Evolutionary conservation across 495 filamentous ascomycete species (phyloP).

Genomic region (Tuber melanosporum): DNA sequence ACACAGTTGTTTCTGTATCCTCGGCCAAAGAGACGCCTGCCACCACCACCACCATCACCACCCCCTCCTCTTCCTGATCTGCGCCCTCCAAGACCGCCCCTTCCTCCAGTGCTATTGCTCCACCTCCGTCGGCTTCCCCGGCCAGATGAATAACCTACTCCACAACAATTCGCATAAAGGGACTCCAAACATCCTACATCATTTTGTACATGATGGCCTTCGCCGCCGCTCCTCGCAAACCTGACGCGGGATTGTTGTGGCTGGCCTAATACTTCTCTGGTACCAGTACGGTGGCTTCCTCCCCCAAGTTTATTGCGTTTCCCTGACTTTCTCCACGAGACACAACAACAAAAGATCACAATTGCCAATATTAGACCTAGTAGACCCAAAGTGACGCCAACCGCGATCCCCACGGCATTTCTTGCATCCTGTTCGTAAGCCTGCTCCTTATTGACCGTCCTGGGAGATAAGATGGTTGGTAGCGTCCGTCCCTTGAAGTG

Average conservation of each 20-base stretch:
- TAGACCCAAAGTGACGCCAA: constrained; percentile 21
- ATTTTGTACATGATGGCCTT: background rate
- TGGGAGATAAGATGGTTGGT: background rate
- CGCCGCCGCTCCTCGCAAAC: background rate
- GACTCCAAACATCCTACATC: constrained; percentile 4
- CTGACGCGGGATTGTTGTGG: background rate
- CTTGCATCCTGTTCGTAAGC: constrained; percentile 12
- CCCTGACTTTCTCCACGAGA: constrained; percentile 1
- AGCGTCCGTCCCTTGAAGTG: background rate
- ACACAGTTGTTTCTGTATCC: background rate
- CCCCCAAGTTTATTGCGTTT: background rate
- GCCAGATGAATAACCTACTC: background rate
- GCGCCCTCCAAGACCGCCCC: background rate
- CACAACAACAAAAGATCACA: constrained; percentile 6
- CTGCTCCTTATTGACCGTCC: background rate
- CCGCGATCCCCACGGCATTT: constrained; percentile 13
- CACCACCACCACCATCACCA: background rate
- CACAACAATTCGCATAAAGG: constrained; percentile 15
- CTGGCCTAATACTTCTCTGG: background rate
- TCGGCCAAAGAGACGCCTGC: background rate
- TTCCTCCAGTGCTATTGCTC: background rate
- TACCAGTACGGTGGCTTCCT: background rate
- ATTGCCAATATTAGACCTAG: background rate
- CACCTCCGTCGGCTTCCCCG: background rate
- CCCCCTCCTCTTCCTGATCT: background rate